Evolutionary conservation across 257 asterid genomes (phyloP).

Genomic region (Solanum peruvianum): DNA sequence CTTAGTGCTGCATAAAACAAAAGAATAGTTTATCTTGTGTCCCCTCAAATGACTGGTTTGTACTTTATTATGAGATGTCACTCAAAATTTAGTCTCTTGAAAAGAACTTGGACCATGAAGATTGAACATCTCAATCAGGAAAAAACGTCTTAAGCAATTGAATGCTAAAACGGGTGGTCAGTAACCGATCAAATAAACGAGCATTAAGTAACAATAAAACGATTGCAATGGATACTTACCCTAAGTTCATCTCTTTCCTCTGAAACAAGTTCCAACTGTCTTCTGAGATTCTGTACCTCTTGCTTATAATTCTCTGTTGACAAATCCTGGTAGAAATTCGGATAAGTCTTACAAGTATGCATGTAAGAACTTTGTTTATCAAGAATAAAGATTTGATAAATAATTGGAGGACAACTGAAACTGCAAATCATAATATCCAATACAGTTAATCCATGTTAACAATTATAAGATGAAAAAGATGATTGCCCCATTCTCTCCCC

Average conservation of each 20-base stretch:
- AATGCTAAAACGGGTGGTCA: neutral
- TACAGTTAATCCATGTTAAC: neutral
- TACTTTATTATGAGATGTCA: neutral
- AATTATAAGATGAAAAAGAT: neutral
- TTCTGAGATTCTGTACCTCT: constrained; percentile 55
- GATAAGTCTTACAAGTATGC: neutral
- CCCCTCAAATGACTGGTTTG: neutral
- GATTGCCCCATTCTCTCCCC: neutral
- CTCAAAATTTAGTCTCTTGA: neutral
- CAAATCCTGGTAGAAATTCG: constrained; percentile 30
- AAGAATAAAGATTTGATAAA: neutral
- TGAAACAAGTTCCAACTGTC: constrained; percentile 40
- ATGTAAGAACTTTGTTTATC: neutral
- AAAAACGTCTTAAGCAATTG: neutral
- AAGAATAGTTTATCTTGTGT: neutral
- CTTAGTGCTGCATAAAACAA: neutral
- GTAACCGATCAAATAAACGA: neutral
- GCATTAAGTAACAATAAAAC: neutral
- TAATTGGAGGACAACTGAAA: neutral
- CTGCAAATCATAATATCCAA: neutral
- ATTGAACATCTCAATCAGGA: neutral
- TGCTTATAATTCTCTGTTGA: constrained; percentile 40
- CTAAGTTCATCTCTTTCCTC: constrained; percentile 76
- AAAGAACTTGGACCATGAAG: neutral
- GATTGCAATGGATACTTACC: constrained; percentile 30